These are phyloP conservation scores for Erysimum cheiri DNA, from an alignment of 441 rosid genomes.

Conservation along the genomic window DNA sequence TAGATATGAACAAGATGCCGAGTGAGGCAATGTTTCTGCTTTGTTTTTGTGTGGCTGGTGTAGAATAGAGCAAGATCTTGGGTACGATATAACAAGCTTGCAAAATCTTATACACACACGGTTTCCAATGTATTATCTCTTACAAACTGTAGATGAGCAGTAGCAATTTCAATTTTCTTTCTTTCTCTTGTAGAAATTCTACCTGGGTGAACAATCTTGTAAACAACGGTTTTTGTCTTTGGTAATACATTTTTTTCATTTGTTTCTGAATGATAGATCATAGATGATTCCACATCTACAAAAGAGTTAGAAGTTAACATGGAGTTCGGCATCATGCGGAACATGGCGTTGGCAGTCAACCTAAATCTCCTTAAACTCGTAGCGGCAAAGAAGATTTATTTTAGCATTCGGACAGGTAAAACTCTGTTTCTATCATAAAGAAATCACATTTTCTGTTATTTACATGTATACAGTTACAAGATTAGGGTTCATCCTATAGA, in stretches of 20 bases:
- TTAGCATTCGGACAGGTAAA: conserved; percentile 4
- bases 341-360: conserved; percentile 1
- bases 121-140: conserved; percentile 10
- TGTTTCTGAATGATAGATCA: conserved; percentile 2
- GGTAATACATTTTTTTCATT: not conserved
- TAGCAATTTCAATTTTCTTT: not conserved
- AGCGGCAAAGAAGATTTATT: conserved; percentile 1
- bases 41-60: conserved; percentile 17
- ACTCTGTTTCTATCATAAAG: not conserved
- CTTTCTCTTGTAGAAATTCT: conserved; percentile 4
- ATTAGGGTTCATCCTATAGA: not conserved
- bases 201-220: conserved; percentile 2
- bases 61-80: conserved; percentile 16
- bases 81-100: conserved; percentile 11
- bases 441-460: not conserved
- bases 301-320: conserved; percentile 17
- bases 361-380: not conserved
- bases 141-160: conserved; percentile 16
- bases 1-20: not conserved
- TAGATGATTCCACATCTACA: not conserved
- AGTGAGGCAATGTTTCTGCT: conserved; percentile 1
- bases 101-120: not conserved
- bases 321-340: not conserved
- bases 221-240: not conserved
- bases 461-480: conserved; percentile 14